phyloP scores from a whole-genome alignment of 768 basidiomycete species.

The Podaxis sp. region DNA sequence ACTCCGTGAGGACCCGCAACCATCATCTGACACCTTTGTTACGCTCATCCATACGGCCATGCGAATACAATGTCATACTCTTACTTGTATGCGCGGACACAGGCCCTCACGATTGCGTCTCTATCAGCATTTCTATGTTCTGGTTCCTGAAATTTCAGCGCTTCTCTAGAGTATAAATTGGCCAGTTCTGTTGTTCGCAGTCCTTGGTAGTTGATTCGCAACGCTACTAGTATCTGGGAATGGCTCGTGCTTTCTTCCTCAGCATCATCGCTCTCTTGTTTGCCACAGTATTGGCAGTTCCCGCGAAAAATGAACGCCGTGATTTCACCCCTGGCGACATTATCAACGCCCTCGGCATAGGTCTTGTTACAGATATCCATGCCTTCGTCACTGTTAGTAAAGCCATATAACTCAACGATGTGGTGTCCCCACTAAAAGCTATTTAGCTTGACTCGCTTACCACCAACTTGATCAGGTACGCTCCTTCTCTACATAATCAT shows the following conservation, averaged over 20 bases:
- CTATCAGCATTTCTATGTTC: not conserved
- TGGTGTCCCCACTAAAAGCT: not conserved
- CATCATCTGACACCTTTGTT: not conserved
- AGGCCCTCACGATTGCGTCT: not conserved
- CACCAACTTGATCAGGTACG: slow-evolving; percentile 36
- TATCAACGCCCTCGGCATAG: slow-evolving; percentile 37
- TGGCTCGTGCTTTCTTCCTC: slow-evolving; percentile 20
- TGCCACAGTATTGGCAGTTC: slow-evolving; percentile 22
- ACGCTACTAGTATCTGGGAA: not conserved
- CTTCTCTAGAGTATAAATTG: not conserved
- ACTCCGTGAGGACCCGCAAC: not conserved
- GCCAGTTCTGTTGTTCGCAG: not conserved
- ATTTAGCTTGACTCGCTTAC: slow-evolving; percentile 34
- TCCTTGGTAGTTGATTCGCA: not conserved
- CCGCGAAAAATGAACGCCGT: slow-evolving; percentile 16
- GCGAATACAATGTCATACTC: not conserved
- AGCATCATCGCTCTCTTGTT: slow-evolving; percentile 25
- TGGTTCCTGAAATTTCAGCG: not conserved
- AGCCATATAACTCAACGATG: not conserved
- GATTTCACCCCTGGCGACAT: slow-evolving; percentile 26
- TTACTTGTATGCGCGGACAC: not conserved
- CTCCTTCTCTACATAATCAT: not conserved
- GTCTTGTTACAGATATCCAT: slow-evolving; percentile 38
- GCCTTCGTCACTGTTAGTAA: slow-evolving; percentile 36
- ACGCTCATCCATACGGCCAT: not conserved